Base-by-base conservation (phyloP, 2,329 filamentous ascomycete genomes). In the Pleomassaria siparia region DNA sequence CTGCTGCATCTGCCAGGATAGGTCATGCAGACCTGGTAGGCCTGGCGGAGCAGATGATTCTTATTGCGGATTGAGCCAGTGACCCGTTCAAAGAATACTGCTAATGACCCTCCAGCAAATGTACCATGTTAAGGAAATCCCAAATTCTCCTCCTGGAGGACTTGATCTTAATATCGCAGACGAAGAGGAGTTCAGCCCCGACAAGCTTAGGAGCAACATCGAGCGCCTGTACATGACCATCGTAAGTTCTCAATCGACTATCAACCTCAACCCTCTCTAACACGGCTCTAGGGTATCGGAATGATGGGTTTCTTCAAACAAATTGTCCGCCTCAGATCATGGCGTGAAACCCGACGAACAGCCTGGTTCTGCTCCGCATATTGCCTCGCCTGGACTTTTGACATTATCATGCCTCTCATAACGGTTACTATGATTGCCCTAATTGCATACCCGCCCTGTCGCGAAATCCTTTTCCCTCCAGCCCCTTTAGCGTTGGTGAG, bases 191-290 rank as follows among this genome's bases (percentile, higher is more conserved):
- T 94, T 94, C 66, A 89, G 87, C 0, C 89, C 89, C 0, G 89
- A 94, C 62, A 94, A 94, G 72, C 74, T 95, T 36, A 80, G 89
- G 10, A 82, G 85, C 2, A 90, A 87, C 44, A 66, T 94, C 3
- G 90, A 95, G 70, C 79, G 90, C 12, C 74, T 94, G 10, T 95
- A 95, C 66, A 91, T 90, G 79, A 89, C 86, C 0, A 82, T 95
- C 0, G 75, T 70, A 64, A 48, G 68, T 49, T 12, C 25, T 26
- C 33, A n/a, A 3, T 33, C 9, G 4, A 11, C 4, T 40, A n/a
- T 35, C 20, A 41, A 8, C 15, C 1, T 5, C 18, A 24, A 9
- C 16, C 32, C 9, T 16, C 11, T 3, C 50, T 62, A 16, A 64
- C 47, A 15, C 5, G 13, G 25, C 26, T 5, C 1, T 43, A 71